Base-by-base conservation (phyloP, 2,329 filamentous ascomycete genomes). In the Dactylonectria estremocensis region DNA sequence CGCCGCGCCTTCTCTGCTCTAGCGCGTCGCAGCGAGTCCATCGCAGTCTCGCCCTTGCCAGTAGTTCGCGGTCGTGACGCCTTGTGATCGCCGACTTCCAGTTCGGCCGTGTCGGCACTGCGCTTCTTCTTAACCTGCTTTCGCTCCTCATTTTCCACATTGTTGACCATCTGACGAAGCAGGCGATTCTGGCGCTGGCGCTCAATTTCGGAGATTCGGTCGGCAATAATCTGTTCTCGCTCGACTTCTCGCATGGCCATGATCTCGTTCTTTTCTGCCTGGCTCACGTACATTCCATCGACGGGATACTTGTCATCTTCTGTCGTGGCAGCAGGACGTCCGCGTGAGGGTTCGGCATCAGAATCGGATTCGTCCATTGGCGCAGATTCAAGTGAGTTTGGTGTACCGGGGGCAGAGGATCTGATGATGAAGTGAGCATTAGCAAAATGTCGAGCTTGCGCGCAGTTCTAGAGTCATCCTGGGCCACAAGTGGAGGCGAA, bases 291-390 rank as follows among this genome's bases (percentile, higher is more conserved):
- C 76, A 96, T 91, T 74, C 95, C 95, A 72, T 99, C 96, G 69
- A 97, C 88, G 0, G 95, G 95, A 78, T 97, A 96, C 63, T 92
- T 85, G 77, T 91, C 88, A 61, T 89, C 87, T 64, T 91, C 87
- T 56, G 89, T 87, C 54, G 84, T 83, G 24, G 81, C 71, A 81
- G 80, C 74, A 74, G 77, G 69, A 77, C 83, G 70, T 69, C 69
- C 69, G 80, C 58, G 87, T 83, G 61, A 86, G 82, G 64, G 86
- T 83, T 85, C 83, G 48, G 78, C 81, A 35, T 85, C 83, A 16
- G 93, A 94, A 71, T 94, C 92, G 52, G 93, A 96, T 80, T 96
- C 93, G 67, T 95, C 94, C 94, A 97, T 97, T 22, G 93, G 92
- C 22, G 91, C 95, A 11, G 95, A 97, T 76, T 92, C 89, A 59